These are phyloP conservation scores for Fraxinus sp. DNA, from an alignment of 305 asterid genomes.

Conservation along the genomic window DNA sequence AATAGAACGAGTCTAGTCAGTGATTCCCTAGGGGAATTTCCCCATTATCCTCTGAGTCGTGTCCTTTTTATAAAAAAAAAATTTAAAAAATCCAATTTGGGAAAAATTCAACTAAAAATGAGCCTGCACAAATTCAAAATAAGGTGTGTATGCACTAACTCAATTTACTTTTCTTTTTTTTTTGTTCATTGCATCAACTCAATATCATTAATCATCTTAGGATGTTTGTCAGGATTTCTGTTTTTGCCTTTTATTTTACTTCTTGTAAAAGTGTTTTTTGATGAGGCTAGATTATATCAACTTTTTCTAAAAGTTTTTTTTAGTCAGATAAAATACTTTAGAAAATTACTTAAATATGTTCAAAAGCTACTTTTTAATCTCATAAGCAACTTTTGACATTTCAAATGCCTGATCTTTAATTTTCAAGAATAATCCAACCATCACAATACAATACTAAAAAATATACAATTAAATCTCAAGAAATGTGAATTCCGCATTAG, in stretches of 20 bases:
- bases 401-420: not conserved
- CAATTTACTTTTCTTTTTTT: not conserved
- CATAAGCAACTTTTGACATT: not conserved
- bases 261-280: not conserved
- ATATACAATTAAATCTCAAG: not conserved
- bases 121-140: slow-evolving; percentile 4
- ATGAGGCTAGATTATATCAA: not conserved
- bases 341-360: not conserved
- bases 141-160: slow-evolving; percentile 18
- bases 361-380: not conserved
- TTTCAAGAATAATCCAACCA: not conserved
- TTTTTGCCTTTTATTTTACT: not conserved
- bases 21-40: not conserved
- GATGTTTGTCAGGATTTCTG: not conserved
- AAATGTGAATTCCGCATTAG: not conserved
- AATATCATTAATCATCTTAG: not conserved
- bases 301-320: not conserved
- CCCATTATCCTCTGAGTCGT: not conserved
- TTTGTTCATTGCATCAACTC: not conserved
- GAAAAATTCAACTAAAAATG: not conserved
- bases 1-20: not conserved
- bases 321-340: not conserved
- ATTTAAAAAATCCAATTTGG: not conserved
- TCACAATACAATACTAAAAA: not conserved
- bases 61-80: not conserved